Evolutionary conservation across 2,329 filamentous ascomycete species (phyloP), one percentile per base, ranked within the genome.

Genomic region (Clarireedia sp.): DNA sequence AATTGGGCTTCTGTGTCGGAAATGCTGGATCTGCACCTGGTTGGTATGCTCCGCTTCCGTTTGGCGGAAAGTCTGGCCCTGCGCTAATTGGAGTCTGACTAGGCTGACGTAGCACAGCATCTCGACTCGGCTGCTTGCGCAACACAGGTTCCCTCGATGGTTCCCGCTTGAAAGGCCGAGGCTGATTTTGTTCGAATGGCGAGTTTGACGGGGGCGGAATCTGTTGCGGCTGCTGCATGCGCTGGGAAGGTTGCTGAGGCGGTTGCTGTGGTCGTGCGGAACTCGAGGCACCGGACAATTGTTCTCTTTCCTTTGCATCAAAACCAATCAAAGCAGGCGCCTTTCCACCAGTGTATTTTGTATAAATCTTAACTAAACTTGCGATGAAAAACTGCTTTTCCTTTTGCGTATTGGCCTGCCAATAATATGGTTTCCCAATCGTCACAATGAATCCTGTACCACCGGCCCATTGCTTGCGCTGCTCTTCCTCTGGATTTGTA

Each of bases 381-480:
- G 89, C 90, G 66, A 99, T 94, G 72, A 99, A 99, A 73, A 97
- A 97, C 69, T 96, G 92, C 77, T 96, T 97, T 73, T 99, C 94
- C 74, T 96, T 96, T 52, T 89, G 81, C 0, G 89, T 94, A 61
- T 90, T 85, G 36, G 94, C 90, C 71, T 95, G 84, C 94, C 94
- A 99, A 71, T 94, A 99, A 72, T 99, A 99, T 0, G 90, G 88
- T 71, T 99, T 99, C 24, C 87, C 86, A 26, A 99, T 81, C 1
- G 86, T 94, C 50, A 97, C 89, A 24, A 87, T 77, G 68, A 99
- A 97, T 16, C 94, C 94, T 45, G 83, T 82, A 56, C 86, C 85
- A 51, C 87, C 85, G 21, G 90, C 92, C 88, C 89, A 95, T 68
- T 86, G 72, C 63, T 83, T 82, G 45, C 78, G 74, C 62, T 82